Percentiles rank a stretch among this genome's conserved stretches.
Conservation (phyloP, 2,329 filamentous ascomycete genomes). For the Dryadomyces quercivorus region DNA sequence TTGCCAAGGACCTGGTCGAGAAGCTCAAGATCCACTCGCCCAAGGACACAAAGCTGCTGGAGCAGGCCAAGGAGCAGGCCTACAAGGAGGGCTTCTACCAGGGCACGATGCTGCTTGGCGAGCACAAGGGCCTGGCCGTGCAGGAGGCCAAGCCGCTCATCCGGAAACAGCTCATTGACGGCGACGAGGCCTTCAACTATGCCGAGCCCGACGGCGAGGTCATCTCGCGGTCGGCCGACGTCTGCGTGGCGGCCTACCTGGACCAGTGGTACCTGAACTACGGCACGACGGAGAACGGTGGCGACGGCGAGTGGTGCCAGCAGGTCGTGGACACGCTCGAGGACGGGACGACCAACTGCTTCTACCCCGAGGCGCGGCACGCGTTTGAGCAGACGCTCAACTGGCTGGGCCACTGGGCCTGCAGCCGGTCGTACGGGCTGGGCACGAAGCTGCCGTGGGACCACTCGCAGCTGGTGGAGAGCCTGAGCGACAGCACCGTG, state of each 20-base stretch:
- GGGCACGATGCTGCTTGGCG: conserved; percentile 76
- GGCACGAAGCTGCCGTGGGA: conserved; percentile 92
- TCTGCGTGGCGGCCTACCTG: conserved; percentile 78
- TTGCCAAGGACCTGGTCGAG: conserved; percentile 74
- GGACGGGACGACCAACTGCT: conserved; percentile 45
- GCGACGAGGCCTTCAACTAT: conserved; percentile 75
- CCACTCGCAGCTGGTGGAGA: conserved; percentile 78
- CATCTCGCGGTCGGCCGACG: conserved; percentile 55
- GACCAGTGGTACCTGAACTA: conserved; percentile 99
- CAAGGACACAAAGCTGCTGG: conserved; percentile 83
- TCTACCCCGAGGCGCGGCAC: conserved; percentile 63
- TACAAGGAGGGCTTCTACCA: conserved; percentile 99
- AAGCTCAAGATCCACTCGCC: conserved; percentile 93
- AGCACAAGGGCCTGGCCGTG: conserved; percentile 79
- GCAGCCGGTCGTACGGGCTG: conserved; percentile 69
- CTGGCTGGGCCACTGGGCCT: conserved; percentile 96
- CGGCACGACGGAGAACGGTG: conserved; percentile 23
- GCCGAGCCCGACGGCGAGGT: conserved; percentile 88
- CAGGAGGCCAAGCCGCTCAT: conserved; percentile 75
- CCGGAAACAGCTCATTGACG: conserved; percentile 61
- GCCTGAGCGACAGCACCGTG: conserved; percentile 75
- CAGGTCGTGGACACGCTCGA: conserved; percentile 57
- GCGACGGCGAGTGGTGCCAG: conserved; percentile 76
- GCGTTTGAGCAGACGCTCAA: conserved; percentile 74
- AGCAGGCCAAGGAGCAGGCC: conserved; percentile 87